phyloP scores from a whole-genome alignment of 192 early-diverging fungal species.

The Backusella parvicylindrica region DNA sequence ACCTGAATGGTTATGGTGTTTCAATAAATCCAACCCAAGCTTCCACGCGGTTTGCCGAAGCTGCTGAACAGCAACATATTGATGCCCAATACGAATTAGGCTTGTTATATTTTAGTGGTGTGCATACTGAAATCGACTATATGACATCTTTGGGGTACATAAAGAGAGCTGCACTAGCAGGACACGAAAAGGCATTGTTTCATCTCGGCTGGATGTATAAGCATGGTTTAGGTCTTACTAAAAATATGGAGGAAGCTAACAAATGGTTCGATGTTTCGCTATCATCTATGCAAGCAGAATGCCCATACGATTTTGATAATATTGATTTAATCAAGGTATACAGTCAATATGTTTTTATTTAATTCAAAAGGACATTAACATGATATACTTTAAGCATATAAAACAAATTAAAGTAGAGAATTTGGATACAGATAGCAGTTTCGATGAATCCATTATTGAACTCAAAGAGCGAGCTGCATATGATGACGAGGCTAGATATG shows the following conservation, averaged over 20 bases:
- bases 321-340: background rate
- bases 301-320: background rate
- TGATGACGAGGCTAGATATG: background rate
- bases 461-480: fast-evolving
- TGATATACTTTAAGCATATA: background rate
- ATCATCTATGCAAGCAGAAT: background rate
- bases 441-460: background rate
- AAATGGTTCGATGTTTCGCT: background rate
- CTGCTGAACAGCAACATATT: conserved; percentile 1
- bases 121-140: background rate
- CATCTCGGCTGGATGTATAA: background rate
- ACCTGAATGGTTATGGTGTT: background rate
- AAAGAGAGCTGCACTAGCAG: background rate
- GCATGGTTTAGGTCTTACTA: background rate
- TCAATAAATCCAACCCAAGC: background rate
- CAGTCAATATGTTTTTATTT: background rate
- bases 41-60: background rate
- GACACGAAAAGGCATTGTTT: background rate
- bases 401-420: background rate
- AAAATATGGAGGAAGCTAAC: background rate
- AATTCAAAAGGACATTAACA: background rate
- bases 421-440: background rate
- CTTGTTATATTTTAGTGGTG: background rate
- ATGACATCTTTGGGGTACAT: background rate
- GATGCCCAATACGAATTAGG: background rate